Evolutionary conservation across 441 rosid genomes (phyloP), one percentile per base, ranked within the genome.

Genomic region (Euphorbia schlechtendalii): DNA sequence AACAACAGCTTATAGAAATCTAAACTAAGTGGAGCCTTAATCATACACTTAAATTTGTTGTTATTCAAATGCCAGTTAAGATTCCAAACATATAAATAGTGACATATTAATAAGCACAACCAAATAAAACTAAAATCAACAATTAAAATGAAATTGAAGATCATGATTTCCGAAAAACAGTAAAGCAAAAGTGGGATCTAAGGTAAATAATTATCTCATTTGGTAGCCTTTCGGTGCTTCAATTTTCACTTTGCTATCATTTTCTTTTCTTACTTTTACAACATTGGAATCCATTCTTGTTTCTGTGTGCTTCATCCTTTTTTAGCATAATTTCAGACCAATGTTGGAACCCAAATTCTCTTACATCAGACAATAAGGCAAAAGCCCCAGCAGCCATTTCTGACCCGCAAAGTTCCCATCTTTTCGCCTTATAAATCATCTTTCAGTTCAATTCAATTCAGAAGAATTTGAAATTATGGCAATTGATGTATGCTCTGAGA

Each of bases 401-500:
- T 82, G 84, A 83, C 88, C 79, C 54, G 65, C 18, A 43, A 65
- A 54, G 51, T 34, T 22, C 13, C 36, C 41, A 5, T 70, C 68
- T 52, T 20, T 56, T 43, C 63, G 40, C 64, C 40, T 61, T 45
- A 4, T 56, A 24, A 56, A 61, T 69, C 22, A 20, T 67, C 76
- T 66, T 65, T 64, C 4, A 2, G 9, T 25, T 51, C 22, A 8
- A 51, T 21, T 21, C 24, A 5, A 1, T 41, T 3, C n/a, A n/a
- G n/a, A n/a, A n/a, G n/a, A n/a, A n/a, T 41, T 3, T 1, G 14
- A 41, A 21, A 51, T 21, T 21, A 88, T 91, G 98, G 95, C 96
- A 28, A 69, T 91, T 38, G 95, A 91, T 38, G 87, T 87, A 65
- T 86, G 83, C 56, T 75, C 92, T 0, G 97, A 86, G 81, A 80